These are phyloP conservation scores for Hymenochaete sp. DNA, from an alignment of 1,284 basidiomycete species.

Conservation along the genomic window DNA sequence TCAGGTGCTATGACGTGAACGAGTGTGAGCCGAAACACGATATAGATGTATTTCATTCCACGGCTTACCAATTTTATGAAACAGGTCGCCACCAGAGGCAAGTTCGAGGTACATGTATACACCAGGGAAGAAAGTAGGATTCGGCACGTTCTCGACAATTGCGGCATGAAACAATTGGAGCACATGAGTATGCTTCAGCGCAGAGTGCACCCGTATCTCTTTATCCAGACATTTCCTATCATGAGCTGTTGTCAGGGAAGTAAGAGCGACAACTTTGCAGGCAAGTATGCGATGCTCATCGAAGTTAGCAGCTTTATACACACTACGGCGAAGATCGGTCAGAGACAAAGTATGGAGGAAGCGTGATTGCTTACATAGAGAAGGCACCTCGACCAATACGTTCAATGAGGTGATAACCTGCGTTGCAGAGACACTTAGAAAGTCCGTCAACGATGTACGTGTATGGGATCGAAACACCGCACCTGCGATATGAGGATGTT, in stretches of 20 bases:
- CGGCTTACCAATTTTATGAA: constrained; percentile 88
- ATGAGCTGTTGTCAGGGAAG: constrained; percentile 45
- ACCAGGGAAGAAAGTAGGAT: constrained; percentile 57
- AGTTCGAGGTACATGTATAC: constrained; percentile 92
- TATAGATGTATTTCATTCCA: not conserved
- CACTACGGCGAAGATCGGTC: no score
- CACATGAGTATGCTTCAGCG: constrained; percentile 75
- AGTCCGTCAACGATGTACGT: no score
- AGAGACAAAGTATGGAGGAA: no score
- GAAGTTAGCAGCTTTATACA: constrained; percentile 73
- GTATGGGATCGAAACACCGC: no score
- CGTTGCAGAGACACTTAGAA: no score
- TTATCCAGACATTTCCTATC: constrained; percentile 81
- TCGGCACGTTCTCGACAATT: constrained; percentile 55
- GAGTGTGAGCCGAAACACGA: not conserved
- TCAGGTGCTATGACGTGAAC: constrained; percentile 58
- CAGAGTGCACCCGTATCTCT: constrained; percentile 87
- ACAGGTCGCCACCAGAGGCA: constrained; percentile 90
- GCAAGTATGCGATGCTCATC: constrained; percentile 64
- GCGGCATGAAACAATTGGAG: constrained; percentile 79
- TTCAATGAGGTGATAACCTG: constrained; percentile 66
- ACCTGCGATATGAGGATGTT: no score
- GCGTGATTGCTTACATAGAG: no score
- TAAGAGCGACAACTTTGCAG: constrained; percentile 75
- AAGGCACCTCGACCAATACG: constrained; percentile 82